Percentiles rank a stretch among this genome's conserved stretches.
These are phyloP conservation scores for Ensete glaucum DNA, from an alignment of 176 grass and related monocot genomes.

Conservation along the genomic window DNA sequence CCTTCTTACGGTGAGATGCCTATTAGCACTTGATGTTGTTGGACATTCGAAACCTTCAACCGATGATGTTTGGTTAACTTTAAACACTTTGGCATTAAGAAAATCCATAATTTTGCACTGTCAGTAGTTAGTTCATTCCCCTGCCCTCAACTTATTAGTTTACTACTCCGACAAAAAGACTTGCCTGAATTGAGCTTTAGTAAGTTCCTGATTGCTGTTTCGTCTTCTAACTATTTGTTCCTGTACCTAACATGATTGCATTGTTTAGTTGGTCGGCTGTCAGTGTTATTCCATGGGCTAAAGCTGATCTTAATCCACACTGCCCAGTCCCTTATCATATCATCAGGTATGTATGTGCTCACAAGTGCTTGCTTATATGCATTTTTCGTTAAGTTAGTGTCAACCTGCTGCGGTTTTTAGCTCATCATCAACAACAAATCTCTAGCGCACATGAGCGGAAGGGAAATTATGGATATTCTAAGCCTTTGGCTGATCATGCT, in stretches of 20 bases:
- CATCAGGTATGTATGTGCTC: slow-evolving; percentile 64
- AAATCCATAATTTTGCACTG: too few relatives aligned
- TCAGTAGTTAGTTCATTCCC: too few relatives aligned
- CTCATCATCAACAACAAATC: background rate
- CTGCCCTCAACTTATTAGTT: too few relatives aligned
- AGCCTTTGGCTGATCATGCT: background rate
- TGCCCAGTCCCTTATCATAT: slow-evolving; percentile 85
- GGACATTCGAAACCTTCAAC: background rate
- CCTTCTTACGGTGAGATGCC: slow-evolving; percentile 19
- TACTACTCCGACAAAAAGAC: too few relatives aligned
- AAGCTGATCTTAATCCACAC: slow-evolving; percentile 79
- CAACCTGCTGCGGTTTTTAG: background rate
- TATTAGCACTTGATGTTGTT: background rate
- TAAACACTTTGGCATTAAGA: background rate
- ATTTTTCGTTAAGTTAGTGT: too few relatives aligned
- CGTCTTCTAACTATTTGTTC: slow-evolving; percentile 7
- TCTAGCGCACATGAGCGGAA: slow-evolving; percentile 3
- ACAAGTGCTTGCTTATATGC: background rate
- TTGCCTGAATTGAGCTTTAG: too few relatives aligned
- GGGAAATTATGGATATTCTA: background rate
- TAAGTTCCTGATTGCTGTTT: background rate
- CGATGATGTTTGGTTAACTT: background rate
- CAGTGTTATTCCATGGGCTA: slow-evolving; percentile 86
- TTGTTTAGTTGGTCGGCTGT: slow-evolving; percentile 59
- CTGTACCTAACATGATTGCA: slow-evolving; percentile 21